These are phyloP conservation scores for Epichloe aotearoae DNA, from an alignment of 2,329 filamentous ascomycete genomes.

Conservation along the genomic window DNA sequence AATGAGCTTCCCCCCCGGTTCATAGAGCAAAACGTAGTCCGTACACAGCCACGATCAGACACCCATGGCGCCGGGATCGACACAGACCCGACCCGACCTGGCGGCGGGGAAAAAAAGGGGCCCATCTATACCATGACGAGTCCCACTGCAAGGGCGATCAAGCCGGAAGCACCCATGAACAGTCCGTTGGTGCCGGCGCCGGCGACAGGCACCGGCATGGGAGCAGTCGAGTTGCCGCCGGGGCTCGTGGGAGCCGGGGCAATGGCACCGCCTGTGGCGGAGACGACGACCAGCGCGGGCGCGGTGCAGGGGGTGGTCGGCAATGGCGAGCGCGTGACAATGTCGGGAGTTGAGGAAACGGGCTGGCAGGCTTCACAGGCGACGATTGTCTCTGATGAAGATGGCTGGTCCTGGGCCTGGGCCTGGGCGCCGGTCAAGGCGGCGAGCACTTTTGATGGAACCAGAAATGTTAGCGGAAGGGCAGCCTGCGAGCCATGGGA, in stretches of 20 bases:
- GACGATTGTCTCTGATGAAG: conserved; percentile 1
- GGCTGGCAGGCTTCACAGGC: conserved; percentile 5
- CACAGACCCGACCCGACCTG: too few species aligned
- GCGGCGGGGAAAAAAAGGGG: too few species aligned
- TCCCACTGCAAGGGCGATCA: background rate
- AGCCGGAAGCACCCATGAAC: background rate
- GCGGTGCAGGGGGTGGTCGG: conserved; percentile 6
- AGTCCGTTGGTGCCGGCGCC: background rate
- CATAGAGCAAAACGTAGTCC: too few species aligned
- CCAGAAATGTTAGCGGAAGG: background rate
- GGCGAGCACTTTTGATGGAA: background rate
- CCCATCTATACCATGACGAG: background rate
- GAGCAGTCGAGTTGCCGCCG: background rate
- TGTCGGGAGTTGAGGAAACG: conserved; percentile 5
- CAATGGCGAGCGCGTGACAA: conserved; percentile 7
- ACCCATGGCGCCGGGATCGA: background rate
- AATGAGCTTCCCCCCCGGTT: too few species aligned
- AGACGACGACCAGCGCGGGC: conserved; percentile 5
- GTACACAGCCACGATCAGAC: background rate
- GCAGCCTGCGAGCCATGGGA: too few species aligned
- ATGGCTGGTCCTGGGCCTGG: background rate
- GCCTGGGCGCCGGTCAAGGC: background rate
- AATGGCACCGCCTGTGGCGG: background rate
- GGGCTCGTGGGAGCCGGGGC: background rate
- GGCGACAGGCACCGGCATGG: background rate